Evolutionary conservation across 2,329 filamentous ascomycete genomes (phyloP).

Genomic region (Exserohilum rostratum): DNA sequence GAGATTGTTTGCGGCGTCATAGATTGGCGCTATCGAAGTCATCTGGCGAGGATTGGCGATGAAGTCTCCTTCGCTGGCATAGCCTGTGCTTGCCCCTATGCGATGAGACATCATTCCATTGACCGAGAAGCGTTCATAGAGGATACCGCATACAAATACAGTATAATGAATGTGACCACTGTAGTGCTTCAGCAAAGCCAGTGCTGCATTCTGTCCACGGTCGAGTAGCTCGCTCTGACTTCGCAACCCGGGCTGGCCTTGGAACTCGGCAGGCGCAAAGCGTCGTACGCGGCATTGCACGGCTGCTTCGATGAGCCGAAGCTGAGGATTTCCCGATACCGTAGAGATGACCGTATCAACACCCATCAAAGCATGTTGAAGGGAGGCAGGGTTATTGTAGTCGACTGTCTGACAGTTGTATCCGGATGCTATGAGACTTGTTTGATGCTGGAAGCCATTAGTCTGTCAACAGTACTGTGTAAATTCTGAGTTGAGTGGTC

Average conservation of each 20-base stretch:
- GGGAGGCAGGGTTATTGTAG: constrained; percentile 63
- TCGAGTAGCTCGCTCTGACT: constrained; percentile 65
- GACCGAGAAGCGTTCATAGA: constrained; percentile 76
- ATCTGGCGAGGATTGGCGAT: constrained; percentile 66
- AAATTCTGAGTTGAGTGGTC: not conserved
- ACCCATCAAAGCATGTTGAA: constrained; percentile 71
- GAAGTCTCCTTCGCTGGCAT: constrained; percentile 66
- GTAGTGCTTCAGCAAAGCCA: constrained; percentile 63
- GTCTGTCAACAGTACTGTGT: not conserved
- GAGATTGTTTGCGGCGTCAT: constrained; percentile 55
- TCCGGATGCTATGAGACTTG: constrained; percentile 60
- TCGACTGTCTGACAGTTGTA: constrained; percentile 74
- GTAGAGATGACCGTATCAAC: constrained; percentile 79
- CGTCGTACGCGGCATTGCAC: constrained; percentile 67
- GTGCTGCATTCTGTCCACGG: constrained; percentile 63
- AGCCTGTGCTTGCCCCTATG: constrained; percentile 64
- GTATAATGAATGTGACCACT: constrained; percentile 68
- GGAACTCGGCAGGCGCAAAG: constrained; percentile 79
- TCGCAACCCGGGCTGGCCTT: constrained; percentile 65
- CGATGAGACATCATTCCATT: constrained; percentile 66
- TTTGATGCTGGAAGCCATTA: constrained; percentile 55
- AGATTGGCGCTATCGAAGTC: constrained; percentile 65
- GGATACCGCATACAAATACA: constrained; percentile 73
- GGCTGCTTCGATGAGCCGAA: constrained; percentile 75
- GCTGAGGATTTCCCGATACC: constrained; percentile 68